phyloP scores from a whole-genome alignment of 805 yeast species.

The Candida yuanshanica region DNA sequence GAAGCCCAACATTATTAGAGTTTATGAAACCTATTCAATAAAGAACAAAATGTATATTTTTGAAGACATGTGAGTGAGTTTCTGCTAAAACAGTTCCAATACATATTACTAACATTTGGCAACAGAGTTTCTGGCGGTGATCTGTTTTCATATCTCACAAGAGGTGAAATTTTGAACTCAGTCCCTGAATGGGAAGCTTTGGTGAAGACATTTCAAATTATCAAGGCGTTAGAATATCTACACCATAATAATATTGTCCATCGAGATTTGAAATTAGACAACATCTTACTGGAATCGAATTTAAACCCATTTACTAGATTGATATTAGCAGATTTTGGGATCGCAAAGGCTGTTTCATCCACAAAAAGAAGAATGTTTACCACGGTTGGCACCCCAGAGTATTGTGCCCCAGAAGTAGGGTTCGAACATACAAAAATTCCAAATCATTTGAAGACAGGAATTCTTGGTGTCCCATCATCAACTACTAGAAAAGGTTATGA shows the following conservation, averaged over 20 bases:
- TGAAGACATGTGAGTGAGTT: constrained; percentile 33
- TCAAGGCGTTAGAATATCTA: constrained; percentile 49
- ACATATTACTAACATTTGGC: constrained; percentile 5
- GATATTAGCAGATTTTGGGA: constrained; percentile 67
- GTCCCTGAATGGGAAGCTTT: constrained; percentile 51
- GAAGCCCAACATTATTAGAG: constrained; percentile 44
- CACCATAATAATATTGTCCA: constrained; percentile 54
- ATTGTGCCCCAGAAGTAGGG: constrained; percentile 68
- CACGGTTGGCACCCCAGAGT: constrained; percentile 61
- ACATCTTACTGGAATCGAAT: constrained; percentile 43
- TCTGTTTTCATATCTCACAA: constrained; percentile 46
- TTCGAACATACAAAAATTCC: constrained; percentile 30
- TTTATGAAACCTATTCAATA: constrained; percentile 30
- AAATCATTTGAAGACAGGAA: constrained; percentile 20
- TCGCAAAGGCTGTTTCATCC: constrained; percentile 32
- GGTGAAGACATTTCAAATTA: constrained; percentile 48
- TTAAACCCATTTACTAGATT: constrained; percentile 49
- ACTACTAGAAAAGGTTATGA: constrained; percentile 36
- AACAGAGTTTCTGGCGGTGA: constrained; percentile 48
- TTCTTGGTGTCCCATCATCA: constrained; percentile 15
- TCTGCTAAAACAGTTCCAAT: too few relatives aligned
- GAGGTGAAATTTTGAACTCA: constrained; percentile 33
- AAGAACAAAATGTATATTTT: constrained; percentile 35
- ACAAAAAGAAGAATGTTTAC: constrained; percentile 39
- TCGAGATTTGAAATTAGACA: constrained; percentile 52